Evolutionary conservation across 306 rosid genomes (phyloP).

Genomic region (Dalbergia cultrata): DNA sequence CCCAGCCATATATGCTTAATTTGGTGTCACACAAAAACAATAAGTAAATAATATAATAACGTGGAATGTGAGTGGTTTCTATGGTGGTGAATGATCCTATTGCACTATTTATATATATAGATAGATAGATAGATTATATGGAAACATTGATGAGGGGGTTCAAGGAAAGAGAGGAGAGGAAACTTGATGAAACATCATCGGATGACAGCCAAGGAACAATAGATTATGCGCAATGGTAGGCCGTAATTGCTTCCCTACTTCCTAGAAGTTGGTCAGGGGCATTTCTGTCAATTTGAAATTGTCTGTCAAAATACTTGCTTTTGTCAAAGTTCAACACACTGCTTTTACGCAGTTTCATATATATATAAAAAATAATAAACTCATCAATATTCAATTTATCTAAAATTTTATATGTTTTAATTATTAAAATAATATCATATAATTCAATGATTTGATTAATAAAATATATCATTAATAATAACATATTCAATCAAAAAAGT

Average conservation of each 20-base stretch:
- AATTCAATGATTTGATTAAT: too few relatives aligned
- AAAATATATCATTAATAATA: too few relatives aligned
- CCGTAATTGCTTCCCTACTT: conserved; percentile 43
- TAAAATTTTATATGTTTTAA: too few relatives aligned
- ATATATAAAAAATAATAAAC: too few relatives aligned
- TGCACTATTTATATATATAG: conserved; percentile 9
- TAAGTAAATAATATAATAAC: not conserved
- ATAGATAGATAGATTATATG: not conserved
- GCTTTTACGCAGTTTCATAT: conserved; percentile 4
- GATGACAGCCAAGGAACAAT: conserved; percentile 44
- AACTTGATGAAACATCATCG: conserved; percentile 6
- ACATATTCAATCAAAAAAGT: too few relatives aligned
- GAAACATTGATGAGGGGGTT: conserved; percentile 1
- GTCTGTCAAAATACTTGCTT: not conserved
- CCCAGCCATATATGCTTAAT: conserved; percentile 17
- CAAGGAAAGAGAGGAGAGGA: conserved; percentile 34
- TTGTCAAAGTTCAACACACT: conserved; percentile 4
- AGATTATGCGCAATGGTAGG: not conserved
- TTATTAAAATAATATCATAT: too few relatives aligned
- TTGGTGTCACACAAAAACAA: not conserved
- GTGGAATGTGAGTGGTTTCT: not conserved
- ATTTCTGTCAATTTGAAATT: conserved; percentile 10
- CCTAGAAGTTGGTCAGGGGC: conserved; percentile 43
- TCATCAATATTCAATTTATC: too few relatives aligned
- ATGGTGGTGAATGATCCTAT: not conserved